Conservation (phyloP, 2,329 filamentous ascomycete genomes). For the Thielaviopsis musarum region DNA sequence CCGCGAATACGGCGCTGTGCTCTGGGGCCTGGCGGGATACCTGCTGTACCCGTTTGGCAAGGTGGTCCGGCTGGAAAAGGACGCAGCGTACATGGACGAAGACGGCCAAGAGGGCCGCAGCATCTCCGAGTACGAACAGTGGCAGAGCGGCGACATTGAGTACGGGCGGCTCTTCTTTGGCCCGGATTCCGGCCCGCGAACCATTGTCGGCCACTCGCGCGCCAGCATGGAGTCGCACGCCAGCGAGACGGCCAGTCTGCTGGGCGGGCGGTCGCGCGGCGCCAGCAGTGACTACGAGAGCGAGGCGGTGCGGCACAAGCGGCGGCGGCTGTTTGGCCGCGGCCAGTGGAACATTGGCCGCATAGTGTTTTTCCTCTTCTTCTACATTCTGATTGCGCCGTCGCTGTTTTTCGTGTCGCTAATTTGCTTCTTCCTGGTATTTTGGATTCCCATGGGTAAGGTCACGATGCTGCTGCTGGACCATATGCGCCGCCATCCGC, state of each 20-base stretch:
- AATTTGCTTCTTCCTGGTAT: slow-evolving; percentile 91
- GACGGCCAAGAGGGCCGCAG: slow-evolving; percentile 91
- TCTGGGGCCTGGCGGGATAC: slow-evolving; percentile 73
- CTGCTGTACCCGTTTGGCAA: slow-evolving; percentile 94
- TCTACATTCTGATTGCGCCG: slow-evolving; percentile 83
- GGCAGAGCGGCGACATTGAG: slow-evolving; percentile 94
- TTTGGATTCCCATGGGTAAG: slow-evolving; percentile 97
- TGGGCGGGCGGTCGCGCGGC: slow-evolving; percentile 37
- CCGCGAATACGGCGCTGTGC: slow-evolving; percentile 66
- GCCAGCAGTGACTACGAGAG: slow-evolving; percentile 19
- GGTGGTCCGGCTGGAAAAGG: slow-evolving; percentile 82
- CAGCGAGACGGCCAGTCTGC: slow-evolving; percentile 76
- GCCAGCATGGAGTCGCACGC: slow-evolving; percentile 73
- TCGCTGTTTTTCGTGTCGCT: slow-evolving; percentile 70
- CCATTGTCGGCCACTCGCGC: slow-evolving; percentile 70
- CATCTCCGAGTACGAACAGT: slow-evolving; percentile 97
- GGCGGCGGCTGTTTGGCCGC: slow-evolving; percentile 77
- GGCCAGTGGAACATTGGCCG: slow-evolving; percentile 91
- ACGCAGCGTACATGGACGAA: slow-evolving; percentile 86
- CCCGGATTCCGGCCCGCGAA: slow-evolving; percentile 50
- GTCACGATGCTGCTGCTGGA: slow-evolving; percentile 79
- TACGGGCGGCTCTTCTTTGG: slow-evolving; percentile 94
- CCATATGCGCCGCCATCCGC: slow-evolving; percentile 79
- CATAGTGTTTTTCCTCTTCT: slow-evolving; percentile 90
- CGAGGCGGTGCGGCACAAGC: slow-evolving; percentile 33